Evolutionary conservation across 108 stramenopile genomes (phyloP).

Genomic region (Nitzschia sp.): DNA sequence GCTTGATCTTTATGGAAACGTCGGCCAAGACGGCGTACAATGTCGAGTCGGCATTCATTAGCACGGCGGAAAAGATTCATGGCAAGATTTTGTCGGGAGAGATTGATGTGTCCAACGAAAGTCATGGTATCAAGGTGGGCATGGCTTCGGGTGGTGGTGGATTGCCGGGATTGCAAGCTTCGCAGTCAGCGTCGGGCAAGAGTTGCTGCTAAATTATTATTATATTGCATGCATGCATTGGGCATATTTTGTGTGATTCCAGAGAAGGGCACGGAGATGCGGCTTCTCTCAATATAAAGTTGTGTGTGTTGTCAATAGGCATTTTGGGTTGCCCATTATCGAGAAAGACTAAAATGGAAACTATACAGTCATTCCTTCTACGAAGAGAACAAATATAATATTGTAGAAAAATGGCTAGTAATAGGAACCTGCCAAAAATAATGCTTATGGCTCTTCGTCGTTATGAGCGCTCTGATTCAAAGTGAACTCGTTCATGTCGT

Average conservation of each 20-base stretch:
- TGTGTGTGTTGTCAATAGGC: too few relatives aligned
- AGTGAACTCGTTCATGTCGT: slow-evolving; percentile 74
- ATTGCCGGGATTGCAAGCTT: slow-evolving; percentile 32
- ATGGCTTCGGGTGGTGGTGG: slow-evolving; percentile 61
- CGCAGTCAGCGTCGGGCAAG: slow-evolving; percentile 12
- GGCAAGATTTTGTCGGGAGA: slow-evolving; percentile 94
- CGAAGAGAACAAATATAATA: too few relatives aligned
- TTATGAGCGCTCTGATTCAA: slow-evolving; percentile 19
- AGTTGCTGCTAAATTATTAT: slow-evolving; percentile 40
- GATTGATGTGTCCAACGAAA: slow-evolving; percentile 97
- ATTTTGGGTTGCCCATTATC: too few relatives aligned
- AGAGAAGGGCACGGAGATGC: too few relatives aligned
- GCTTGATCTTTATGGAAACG: slow-evolving; percentile 98
- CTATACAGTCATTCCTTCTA: too few relatives aligned
- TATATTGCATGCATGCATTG: neutral
- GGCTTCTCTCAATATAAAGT: too few relatives aligned
- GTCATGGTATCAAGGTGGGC: slow-evolving; percentile 95
- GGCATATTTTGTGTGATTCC: too few relatives aligned
- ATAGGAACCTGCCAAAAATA: too few relatives aligned
- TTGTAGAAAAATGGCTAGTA: too few relatives aligned
- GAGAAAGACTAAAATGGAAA: too few relatives aligned
- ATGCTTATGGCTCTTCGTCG: neutral
- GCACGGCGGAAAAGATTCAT: slow-evolving; percentile 98
- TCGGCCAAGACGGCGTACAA: slow-evolving; percentile 97
- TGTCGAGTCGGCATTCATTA: slow-evolving; percentile 98